Base-by-base conservation (phyloP, 306 rosid species). In the Dalbergia cochinchinensis region DNA sequence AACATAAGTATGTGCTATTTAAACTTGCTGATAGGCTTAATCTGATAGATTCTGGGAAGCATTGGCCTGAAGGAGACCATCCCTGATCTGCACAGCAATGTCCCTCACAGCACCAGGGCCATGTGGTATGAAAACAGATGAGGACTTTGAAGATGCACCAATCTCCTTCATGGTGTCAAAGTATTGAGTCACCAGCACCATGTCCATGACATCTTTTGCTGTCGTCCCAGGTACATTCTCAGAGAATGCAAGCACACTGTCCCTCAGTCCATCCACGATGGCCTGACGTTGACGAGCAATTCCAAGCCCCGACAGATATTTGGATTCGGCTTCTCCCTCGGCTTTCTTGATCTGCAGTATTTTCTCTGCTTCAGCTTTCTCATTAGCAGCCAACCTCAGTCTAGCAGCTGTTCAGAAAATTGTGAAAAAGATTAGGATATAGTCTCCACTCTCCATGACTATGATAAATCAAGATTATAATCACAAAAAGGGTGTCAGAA, bases 41-140 rank as follows among this genome's bases (percentile, higher is more conserved):
- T 65, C 37, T 65, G 3, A 7, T 9, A 15, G 50, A 65, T 39
- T 6, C 3, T 3, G 63, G 22, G 70, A 35, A 35, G 70, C 70
- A 65, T 37, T 65, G 50, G 70, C 70, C 70, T 65, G 70, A 65
- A 65, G 70, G 47, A 65, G 48, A 65, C 70, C 70, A n/a, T 65
- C 70, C 13, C 70, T 11, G 70, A 65, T 37, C 48, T 65, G 70
- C 48, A 15, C n/a, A n/a, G 70, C 70, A 37, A 65, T 34, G 20
- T 64, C 69, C 69, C 42, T 64, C 5, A 64, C 69, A 5, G 69
- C 69, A 64, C 69, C 69, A 34, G 69, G 69, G 19, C 69, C 69
- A 64, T 64, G 69, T 64, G 69, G 69, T 64, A 64, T 64, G 69
- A 64, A 64, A 7, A 64, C 69, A 14, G 69, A 15, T 35, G 69